Percentiles rank a stretch among this genome's conserved stretches.
phyloP scores from a whole-genome alignment of 345 rosid species.

The Erysimum cheiranthoides region DNA sequence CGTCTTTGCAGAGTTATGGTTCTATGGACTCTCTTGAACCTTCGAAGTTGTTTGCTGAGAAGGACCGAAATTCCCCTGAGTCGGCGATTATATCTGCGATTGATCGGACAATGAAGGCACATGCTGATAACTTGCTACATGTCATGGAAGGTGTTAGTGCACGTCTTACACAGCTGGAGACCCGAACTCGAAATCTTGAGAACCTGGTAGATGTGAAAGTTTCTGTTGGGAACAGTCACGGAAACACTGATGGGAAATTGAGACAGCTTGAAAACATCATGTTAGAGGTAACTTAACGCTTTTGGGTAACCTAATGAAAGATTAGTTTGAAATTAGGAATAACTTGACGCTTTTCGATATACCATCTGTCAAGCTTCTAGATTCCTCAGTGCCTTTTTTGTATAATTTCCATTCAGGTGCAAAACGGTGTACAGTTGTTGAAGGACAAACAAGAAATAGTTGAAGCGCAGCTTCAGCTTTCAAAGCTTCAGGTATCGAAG shows the following conservation, averaged over 20 bases:
- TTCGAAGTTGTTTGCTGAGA: constrained; percentile 56
- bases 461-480: constrained; percentile 71
- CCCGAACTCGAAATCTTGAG: constrained; percentile 72
- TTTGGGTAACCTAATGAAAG: not conserved
- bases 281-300: constrained; percentile 62
- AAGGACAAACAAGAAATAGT: constrained; percentile 80
- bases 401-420: constrained; percentile 61
- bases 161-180: constrained; percentile 81
- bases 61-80: constrained; percentile 54
- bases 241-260: constrained; percentile 82
- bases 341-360: not conserved
- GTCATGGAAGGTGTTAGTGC: constrained; percentile 77
- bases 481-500: constrained; percentile 65
- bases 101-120: constrained; percentile 74
- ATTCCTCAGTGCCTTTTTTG: constrained; percentile 2
- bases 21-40: constrained; percentile 72
- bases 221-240: constrained; percentile 78
- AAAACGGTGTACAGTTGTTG: constrained; percentile 66
- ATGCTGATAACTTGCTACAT: constrained; percentile 70
- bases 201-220: constrained; percentile 75
- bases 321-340: not conserved
- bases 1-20: constrained; percentile 60
- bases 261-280: constrained; percentile 83
- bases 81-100: constrained; percentile 59
- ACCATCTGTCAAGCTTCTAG: constrained; percentile 4